phyloP scores from a whole-genome alignment of 1,284 basidiomycete genomes.

The Leucoagaricus sp. region DNA sequence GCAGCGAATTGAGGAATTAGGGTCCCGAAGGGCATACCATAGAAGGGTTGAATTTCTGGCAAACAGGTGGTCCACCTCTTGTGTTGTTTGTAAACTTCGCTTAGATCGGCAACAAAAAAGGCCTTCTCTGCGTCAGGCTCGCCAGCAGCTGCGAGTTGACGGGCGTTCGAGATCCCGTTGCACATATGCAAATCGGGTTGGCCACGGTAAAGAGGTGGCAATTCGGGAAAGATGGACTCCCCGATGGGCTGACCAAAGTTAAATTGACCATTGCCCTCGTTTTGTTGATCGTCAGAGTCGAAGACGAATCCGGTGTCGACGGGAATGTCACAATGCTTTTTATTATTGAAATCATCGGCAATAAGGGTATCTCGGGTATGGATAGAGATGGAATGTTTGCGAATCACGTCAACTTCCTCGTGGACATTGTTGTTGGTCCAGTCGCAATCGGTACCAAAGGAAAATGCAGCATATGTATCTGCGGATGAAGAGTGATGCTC shows the following conservation, averaged over 20 bases:
- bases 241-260: conserved; percentile 22
- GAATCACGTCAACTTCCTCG: background rate
- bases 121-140: conserved; percentile 85
- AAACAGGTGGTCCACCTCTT: conserved; percentile 82
- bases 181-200: conserved; percentile 73
- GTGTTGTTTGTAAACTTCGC: conserved; percentile 86
- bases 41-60: conserved; percentile 90
- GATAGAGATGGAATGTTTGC: background rate
- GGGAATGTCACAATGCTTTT: background rate
- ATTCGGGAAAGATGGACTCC: conserved; percentile 54
- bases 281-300: background rate
- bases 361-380: conserved; percentile 1
- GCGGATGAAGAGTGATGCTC: conserved; percentile 2
- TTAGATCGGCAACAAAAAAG: conserved; percentile 95
- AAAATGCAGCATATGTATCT: conserved; percentile 4
- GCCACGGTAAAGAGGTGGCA: conserved; percentile 68
- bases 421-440: background rate
- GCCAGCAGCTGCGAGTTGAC: conserved; percentile 48
- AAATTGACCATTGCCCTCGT: background rate
- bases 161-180: conserved; percentile 69
- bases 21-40: conserved; percentile 56
- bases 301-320: background rate
- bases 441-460: conserved; percentile 5
- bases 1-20: conserved; percentile 4
- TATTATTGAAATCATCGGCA: conserved; percentile 14